These are phyloP conservation scores for Casuarina cunninghamiana DNA, from an alignment of 306 rosid genomes.

Conservation along the genomic window DNA sequence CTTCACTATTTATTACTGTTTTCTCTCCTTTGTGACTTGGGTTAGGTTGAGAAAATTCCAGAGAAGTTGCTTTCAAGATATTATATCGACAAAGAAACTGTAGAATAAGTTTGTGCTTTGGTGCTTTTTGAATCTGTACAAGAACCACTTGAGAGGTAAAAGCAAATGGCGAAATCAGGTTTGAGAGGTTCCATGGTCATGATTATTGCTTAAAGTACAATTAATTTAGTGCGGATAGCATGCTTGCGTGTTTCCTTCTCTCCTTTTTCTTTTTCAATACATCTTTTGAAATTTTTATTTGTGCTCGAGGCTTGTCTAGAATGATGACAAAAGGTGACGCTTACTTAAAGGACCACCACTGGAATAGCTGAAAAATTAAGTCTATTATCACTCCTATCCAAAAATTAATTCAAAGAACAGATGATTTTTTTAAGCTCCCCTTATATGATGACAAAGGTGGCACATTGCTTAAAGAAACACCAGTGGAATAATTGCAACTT, in stretches of 20 bases:
- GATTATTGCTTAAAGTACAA: constrained; percentile 29
- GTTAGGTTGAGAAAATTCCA: background rate
- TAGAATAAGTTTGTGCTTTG: background rate
- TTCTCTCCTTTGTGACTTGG: background rate
- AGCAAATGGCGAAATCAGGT: constrained; percentile 22
- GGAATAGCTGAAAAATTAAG: too few relatives aligned
- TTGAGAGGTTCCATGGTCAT: constrained; percentile 19
- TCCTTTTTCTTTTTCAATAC: background rate
- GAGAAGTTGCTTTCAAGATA: background rate
- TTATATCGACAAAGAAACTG: background rate
- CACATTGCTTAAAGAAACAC: background rate
- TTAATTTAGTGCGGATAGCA: constrained; percentile 18
- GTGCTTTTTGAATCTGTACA: constrained; percentile 18
- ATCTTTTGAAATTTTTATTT: background rate
- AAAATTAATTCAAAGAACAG: too few relatives aligned
- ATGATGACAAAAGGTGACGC: background rate
- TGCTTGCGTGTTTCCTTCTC: background rate
- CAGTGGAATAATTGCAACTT: too few relatives aligned
- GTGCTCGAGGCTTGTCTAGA: background rate
- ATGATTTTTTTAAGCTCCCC: background rate
- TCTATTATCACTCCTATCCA: too few relatives aligned
- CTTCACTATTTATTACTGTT: background rate
- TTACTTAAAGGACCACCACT: background rate
- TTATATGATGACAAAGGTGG: background rate
- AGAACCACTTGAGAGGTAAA: constrained; percentile 26